A percentile compares a stretch with the other conserved stretches of the same genome.
phyloP scores from a whole-genome alignment of 2,329 filamentous ascomycete genomes.

The Cladorrhinum sp. region DNA sequence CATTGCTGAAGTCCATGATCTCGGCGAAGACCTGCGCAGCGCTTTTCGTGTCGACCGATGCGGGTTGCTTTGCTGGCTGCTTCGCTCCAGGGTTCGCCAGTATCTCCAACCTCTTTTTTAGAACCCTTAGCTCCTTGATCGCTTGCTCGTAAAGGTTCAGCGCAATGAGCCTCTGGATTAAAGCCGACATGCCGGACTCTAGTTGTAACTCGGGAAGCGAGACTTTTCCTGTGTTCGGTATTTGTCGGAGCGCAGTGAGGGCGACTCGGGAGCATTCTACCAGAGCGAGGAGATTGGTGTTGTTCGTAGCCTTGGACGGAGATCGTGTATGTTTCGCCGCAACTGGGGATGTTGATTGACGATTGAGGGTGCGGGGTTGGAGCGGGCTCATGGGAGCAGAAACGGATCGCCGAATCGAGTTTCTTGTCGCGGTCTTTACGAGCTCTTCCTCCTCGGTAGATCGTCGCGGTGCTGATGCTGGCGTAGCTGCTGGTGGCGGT shows the following conservation, averaged over 20 bases:
- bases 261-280: slow-evolving; percentile 68
- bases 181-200: slow-evolving; percentile 69
- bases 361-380: slow-evolving; percentile 58
- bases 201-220: slow-evolving; percentile 63
- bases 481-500: slow-evolving; percentile 36
- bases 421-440: slow-evolving; percentile 38
- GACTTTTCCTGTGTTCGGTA: slow-evolving; percentile 53
- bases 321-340: slow-evolving; percentile 34
- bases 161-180: slow-evolving; percentile 63
- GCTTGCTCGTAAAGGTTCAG: slow-evolving; percentile 66
- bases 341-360: slow-evolving; percentile 54
- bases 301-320: slow-evolving; percentile 29
- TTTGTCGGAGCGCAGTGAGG: slow-evolving; percentile 60
- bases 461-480: slow-evolving; percentile 33
- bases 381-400: slow-evolving; percentile 60
- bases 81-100: slow-evolving; percentile 25
- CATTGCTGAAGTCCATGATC: slow-evolving; percentile 58
- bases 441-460: slow-evolving; percentile 37
- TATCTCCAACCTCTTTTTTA: slow-evolving; percentile 62
- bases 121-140: slow-evolving; percentile 61
- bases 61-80: slow-evolving; percentile 30
- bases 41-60: slow-evolving; percentile 32
- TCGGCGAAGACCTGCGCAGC: slow-evolving; percentile 51
- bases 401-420: slow-evolving; percentile 50
- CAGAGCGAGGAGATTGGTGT: slow-evolving; percentile 50